Evolutionary conservation across 345 rosid species (phyloP).

Genomic region (Gossypium herbaceum): DNA sequence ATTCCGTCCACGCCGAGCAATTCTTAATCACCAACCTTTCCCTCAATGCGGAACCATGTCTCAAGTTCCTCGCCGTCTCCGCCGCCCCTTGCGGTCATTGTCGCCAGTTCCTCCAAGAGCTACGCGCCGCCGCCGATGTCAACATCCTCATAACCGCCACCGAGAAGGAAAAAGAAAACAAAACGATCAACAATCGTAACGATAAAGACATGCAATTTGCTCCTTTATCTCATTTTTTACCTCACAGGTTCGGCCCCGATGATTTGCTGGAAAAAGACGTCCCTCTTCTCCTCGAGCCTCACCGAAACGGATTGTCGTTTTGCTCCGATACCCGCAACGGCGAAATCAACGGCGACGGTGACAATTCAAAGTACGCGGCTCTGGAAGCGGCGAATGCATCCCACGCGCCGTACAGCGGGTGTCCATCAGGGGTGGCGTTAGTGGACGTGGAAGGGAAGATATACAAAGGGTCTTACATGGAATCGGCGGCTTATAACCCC

Average conservation of each 20-base stretch:
- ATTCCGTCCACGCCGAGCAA: conserved; percentile 96
- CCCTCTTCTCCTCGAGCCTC: conserved; percentile 73
- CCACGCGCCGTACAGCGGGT: conserved; percentile 81
- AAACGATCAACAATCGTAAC: conserved; percentile 3
- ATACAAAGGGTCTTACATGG: conserved; percentile 74
- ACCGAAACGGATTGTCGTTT: conserved; percentile 37
- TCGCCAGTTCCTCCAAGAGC: conserved; percentile 91
- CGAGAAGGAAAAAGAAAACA: conserved; percentile 13
- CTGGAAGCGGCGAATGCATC: conserved; percentile 79
- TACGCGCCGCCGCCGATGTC: conserved; percentile 65
- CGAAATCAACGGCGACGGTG: background rate
- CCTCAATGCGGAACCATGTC: conserved; percentile 53
- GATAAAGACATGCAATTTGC: conserved; percentile 25
- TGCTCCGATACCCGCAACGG: conserved; percentile 14
- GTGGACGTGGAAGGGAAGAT: conserved; percentile 75
- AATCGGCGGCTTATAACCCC: conserved; percentile 93
- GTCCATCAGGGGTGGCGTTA: conserved; percentile 87
- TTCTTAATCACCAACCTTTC: conserved; percentile 84
- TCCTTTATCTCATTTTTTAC: conserved; percentile 45
- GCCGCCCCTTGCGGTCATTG: conserved; percentile 99
- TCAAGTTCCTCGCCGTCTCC: conserved; percentile 70
- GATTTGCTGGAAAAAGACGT: conserved; percentile 57
- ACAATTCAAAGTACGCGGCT: conserved; percentile 42
- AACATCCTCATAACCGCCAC: conserved; percentile 40
- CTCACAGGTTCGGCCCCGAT: conserved; percentile 81